Evolutionary conservation across 2,329 filamentous ascomycete genomes (phyloP).

Genomic region (Colletotrichum kahawae): DNA sequence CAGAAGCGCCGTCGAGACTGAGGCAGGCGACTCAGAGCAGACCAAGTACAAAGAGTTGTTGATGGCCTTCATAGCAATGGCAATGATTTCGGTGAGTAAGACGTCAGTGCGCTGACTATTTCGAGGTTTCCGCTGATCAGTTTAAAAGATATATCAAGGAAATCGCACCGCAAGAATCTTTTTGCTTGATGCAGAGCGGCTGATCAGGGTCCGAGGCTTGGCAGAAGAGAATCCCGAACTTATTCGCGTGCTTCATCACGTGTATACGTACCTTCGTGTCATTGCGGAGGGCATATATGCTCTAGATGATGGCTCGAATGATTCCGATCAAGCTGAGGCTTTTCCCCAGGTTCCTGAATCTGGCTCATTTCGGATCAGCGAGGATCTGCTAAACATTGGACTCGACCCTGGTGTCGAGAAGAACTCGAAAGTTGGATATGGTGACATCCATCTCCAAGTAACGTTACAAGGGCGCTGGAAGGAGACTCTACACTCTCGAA

Average conservation of each 20-base stretch:
- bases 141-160: neutral
- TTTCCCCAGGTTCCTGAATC: neutral
- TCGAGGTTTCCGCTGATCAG: neutral
- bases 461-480: constrained; percentile 42
- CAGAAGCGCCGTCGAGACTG: constrained; percentile 27
- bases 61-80: constrained; percentile 44
- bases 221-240: constrained; percentile 35
- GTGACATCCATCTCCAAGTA: constrained; percentile 47
- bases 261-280: constrained; percentile 49
- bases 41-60: constrained; percentile 48
- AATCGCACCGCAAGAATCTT: constrained; percentile 15
- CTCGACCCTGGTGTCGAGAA: constrained; percentile 29
- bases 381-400: constrained; percentile 24
- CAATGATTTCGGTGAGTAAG: constrained; percentile 24
- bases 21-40: constrained; percentile 29
- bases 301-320: neutral
- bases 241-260: constrained; percentile 48
- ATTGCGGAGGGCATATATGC: constrained; percentile 42
- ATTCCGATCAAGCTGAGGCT: neutral
- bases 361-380: constrained; percentile 28
- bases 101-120: neutral
- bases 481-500: constrained; percentile 46
- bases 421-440: constrained; percentile 43
- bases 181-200: constrained; percentile 45
- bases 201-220: constrained; percentile 44